phyloP scores from a whole-genome alignment of 2,329 filamentous ascomycete species.

The Ascochyta rabiei region DNA sequence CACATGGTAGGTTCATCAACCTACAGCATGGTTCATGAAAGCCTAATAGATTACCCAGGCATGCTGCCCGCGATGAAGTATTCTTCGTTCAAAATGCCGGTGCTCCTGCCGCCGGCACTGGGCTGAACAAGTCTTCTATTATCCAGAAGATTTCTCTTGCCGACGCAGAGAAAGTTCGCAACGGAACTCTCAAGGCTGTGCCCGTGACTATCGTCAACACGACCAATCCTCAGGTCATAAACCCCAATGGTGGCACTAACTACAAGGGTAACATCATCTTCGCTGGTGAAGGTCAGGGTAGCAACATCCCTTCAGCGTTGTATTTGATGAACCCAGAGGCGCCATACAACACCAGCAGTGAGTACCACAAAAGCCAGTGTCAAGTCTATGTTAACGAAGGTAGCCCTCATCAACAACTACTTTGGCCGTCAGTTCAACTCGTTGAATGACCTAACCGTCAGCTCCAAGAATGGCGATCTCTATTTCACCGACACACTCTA shows the following conservation, averaged over 20 bases:
- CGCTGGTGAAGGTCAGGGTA: slow-evolving; percentile 32
- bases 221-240: slow-evolving; percentile 32
- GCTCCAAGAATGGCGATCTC: slow-evolving; percentile 48
- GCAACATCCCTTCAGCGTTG: slow-evolving; percentile 26
- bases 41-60: slow-evolving; percentile 4
- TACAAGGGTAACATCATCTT: slow-evolving; percentile 34
- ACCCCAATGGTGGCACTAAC: slow-evolving; percentile 32
- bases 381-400: background rate
- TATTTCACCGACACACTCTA: slow-evolving; percentile 56
- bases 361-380: background rate
- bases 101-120: slow-evolving; percentile 30
- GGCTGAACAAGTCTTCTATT: slow-evolving; percentile 33
- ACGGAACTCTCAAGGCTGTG: slow-evolving; percentile 26
- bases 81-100: slow-evolving; percentile 37
- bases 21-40: background rate
- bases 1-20: slow-evolving; percentile 20
- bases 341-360: slow-evolving; percentile 34
- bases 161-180: slow-evolving; percentile 31
- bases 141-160: slow-evolving; percentile 35
- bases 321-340: slow-evolving; percentile 32
- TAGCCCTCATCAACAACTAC: slow-evolving; percentile 51
- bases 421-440: slow-evolving; percentile 53
- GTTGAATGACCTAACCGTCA: slow-evolving; percentile 50
- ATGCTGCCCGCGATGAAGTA: slow-evolving; percentile 28
- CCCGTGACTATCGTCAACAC: slow-evolving; percentile 32